These are phyloP conservation scores for Saccharomyces hybrid DNA, from an alignment of 1,139 yeast species.

Conservation along the genomic window DNA sequence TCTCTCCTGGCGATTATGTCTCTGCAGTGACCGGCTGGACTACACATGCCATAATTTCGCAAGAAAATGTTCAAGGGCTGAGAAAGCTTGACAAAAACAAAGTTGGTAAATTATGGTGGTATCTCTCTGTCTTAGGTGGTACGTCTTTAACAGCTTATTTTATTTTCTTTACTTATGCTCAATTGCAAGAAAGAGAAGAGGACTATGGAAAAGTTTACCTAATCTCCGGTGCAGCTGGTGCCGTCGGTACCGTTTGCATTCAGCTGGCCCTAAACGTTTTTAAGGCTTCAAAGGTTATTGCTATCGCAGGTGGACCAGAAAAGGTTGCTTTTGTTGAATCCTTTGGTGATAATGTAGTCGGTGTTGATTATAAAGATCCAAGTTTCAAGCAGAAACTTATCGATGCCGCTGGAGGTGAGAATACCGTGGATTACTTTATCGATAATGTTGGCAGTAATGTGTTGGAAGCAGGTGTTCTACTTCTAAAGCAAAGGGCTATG, in stretches of 20 bases:
- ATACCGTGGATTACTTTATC: constrained; percentile 41
- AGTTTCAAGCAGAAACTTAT: constrained; percentile 39
- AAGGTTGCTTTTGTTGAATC: constrained; percentile 50
- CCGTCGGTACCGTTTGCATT: constrained; percentile 57
- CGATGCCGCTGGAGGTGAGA: constrained; percentile 40
- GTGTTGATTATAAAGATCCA: constrained; percentile 47
- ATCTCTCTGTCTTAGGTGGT: constrained; percentile 45
- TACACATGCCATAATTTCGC: constrained; percentile 34
- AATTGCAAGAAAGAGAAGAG: constrained; percentile 33
- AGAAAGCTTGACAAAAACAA: constrained; percentile 27
- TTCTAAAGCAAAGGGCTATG: constrained; percentile 39
- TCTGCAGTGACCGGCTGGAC: constrained; percentile 38
- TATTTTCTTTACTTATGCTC: constrained; percentile 43
- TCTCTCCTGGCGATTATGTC: constrained; percentile 41
- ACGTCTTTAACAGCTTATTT: constrained; percentile 60
- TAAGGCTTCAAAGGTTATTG: constrained; percentile 52
- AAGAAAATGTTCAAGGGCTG: constrained; percentile 6
- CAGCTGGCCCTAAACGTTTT: constrained; percentile 51
- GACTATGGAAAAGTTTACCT: constrained; percentile 39
- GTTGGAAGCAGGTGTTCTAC: constrained; percentile 41
- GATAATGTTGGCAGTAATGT: constrained; percentile 63
- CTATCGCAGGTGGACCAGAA: constrained; percentile 55
- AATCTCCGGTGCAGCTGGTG: constrained; percentile 65
- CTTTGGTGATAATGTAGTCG: constrained; percentile 47
- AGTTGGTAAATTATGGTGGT: constrained; percentile 36